A percentile compares a stretch with the other conserved stretches of the same genome.
These are phyloP conservation scores for Theileria equi DNA, from an alignment of 169 alveolate genomes.

Conservation along the genomic window DNA sequence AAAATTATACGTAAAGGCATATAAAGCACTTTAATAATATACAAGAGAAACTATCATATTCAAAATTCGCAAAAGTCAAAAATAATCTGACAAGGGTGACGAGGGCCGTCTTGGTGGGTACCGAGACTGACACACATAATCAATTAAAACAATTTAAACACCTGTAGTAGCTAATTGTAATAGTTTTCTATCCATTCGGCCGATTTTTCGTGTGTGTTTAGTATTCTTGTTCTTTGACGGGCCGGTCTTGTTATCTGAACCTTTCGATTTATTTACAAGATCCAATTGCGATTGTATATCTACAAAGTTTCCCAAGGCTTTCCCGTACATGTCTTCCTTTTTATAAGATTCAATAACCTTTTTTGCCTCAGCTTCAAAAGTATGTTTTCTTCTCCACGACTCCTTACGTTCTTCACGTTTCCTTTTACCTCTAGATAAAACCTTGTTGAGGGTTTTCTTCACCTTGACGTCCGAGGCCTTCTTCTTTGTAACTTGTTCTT, in stretches of 20 bases:
- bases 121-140: no score
- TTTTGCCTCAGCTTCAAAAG: conserved; percentile 47
- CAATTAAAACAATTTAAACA: no score
- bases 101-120: no score
- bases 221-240: not conserved
- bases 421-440: conserved; percentile 53
- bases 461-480: not conserved
- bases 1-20: not conserved
- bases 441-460: conserved; percentile 2
- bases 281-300: conserved; percentile 33
- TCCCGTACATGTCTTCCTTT: conserved; percentile 52
- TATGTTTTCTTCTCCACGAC: conserved; percentile 52
- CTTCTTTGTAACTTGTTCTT: not conserved
- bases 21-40: not conserved
- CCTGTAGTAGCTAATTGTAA: conserved; percentile 1
- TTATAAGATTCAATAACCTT: conserved; percentile 36
- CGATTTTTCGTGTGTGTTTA: not conserved
- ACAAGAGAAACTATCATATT: not conserved
- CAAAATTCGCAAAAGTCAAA: not conserved
- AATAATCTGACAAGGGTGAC: no score
- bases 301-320: conserved; percentile 53
- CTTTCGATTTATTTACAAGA: conserved; percentile 2
- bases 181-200: not conserved
- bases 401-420: conserved; percentile 55
- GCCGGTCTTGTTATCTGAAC: not conserved